Evolutionary conservation across 2,329 filamentous ascomycete genomes (phyloP), one percentile per base, ranked within the genome.

Genomic region (Alternaria novae-zelandiae): DNA sequence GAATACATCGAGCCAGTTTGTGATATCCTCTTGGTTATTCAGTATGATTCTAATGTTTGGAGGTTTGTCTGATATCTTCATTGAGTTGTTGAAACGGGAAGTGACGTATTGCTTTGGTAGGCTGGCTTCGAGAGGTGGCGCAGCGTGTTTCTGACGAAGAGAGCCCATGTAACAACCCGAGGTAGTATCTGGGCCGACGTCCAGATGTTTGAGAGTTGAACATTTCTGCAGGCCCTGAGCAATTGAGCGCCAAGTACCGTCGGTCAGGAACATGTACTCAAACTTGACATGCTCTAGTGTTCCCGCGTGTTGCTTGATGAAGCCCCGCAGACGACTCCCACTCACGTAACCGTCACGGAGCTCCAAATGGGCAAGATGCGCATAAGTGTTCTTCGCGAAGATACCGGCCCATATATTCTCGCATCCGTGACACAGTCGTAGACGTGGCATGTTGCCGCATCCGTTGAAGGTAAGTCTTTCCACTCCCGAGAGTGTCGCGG

Each of bases 211-310:
- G 32, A 41, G 32, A 0, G 5, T 6, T 4, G 32, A 5, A 3
- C 32, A 41, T 41, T 41, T 41, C 32, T 41, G 32, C 4, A n/a
- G 15, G 15, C 32, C 32, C 0, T 41, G 0, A 0, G 32, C 32
- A 8, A 41, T 41, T 0, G 32, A 41, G 15, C 15, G 2, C 15
- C 32, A 41, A 0, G 3, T 41, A 41, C 32, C 15, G 32, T 36
- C 32, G 15, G 32, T 36, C 15, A 36, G 32, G 3, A 2, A n/a
- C 1, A 36, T 1, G 2, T 0, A 9, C 0, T 36, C 15, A 2
- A 36, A 36, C 4, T 2, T 9, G 32, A 41, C 32, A 3, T 41
- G 15, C n/a, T 41, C 15, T 41, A 41, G 32, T 0, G 32, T 41
- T n/a, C 8, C 4, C 3, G 15, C 0, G 10, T 41, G 15, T n/a